Evolutionary conservation across 2,329 filamentous ascomycete species (phyloP), one percentile per base, ranked within the genome.

Genomic region (Coniochaeta prunicola): DNA sequence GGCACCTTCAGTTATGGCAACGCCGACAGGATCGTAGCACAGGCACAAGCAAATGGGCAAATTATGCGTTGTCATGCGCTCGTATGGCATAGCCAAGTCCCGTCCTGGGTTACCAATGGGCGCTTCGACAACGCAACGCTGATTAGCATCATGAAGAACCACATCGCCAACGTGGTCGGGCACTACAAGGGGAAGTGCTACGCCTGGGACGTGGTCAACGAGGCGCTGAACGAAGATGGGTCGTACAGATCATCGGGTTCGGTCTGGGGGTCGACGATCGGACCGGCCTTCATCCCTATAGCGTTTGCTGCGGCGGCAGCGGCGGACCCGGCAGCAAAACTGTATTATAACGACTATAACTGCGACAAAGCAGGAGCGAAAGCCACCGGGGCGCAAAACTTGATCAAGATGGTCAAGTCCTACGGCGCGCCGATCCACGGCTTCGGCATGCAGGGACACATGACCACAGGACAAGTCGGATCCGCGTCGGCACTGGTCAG

Each of bases 171-270:
- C 59, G 80, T 79, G 33, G 78, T 80, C 1, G 72, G 69, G 4
- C 76, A 84, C 68, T 85, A 79, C 72, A 78, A 78, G 67, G 78
- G 80, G 57, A 74, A 80, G 62, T 84, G 83, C 69, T 81, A 81
- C 65, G 76, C 78, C 28, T 87, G 82, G 83, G 84, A 87, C 58
- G 84, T 87, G 0, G 77, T 85, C 31, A 87, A 87, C 65, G 83
- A 87, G 71, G 79, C 77, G 3, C 75, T 84, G 34, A 77, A 81
- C 59, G 82, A 85, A 8, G 77, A 80, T 62, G 81, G 81, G 4
- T 77, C 76, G 3, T 80, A 74, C 68, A 73, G 81, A 58, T 53
- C 56, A 6, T 50, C 33, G 6, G 64, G 73, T 53, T 74, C 71
- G 45, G 75, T 84, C 59, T 86, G 82, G 70, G 78, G 79, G 67